Conservation (phyloP, 2,329 filamentous ascomycete species). For the Alternaria longipes region DNA sequence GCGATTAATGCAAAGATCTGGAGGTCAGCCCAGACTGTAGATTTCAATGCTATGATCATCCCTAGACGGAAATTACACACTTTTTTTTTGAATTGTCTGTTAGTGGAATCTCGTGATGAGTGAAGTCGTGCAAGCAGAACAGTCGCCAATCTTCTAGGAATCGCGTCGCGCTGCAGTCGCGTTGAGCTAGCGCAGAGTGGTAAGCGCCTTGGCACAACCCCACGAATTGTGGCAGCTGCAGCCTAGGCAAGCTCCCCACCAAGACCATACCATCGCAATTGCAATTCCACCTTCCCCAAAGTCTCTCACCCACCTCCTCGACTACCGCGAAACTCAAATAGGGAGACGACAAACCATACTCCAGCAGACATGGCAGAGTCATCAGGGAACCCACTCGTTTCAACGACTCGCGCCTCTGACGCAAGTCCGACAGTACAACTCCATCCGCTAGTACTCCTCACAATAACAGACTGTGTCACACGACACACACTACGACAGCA, state of each 20-base stretch:
- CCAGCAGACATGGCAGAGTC: constrained; percentile 46
- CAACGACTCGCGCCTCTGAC: constrained; percentile 64
- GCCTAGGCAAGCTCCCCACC: constrained; percentile 24
- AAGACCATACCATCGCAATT: constrained; percentile 11
- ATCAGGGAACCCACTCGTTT: constrained; percentile 55
- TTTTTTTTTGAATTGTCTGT: not conserved
- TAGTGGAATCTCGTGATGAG: not conserved
- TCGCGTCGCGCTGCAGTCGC: constrained; percentile 16
- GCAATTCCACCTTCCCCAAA: constrained; percentile 1
- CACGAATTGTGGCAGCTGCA: constrained; percentile 20
- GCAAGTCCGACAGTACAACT: constrained; percentile 81
- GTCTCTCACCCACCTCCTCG: not conserved
- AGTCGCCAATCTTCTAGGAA: not conserved
- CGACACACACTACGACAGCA: constrained; percentile 83
- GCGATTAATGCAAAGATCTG: not conserved
- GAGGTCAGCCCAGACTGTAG: not conserved
- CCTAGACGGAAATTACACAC: not conserved
- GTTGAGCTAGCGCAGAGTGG: constrained; percentile 1
- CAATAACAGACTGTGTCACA: constrained; percentile 95
- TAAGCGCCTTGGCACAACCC: constrained; percentile 19
- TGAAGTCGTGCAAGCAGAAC: not conserved
- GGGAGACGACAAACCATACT: not conserved
- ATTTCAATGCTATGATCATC: not conserved
- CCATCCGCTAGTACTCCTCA: constrained; percentile 93
- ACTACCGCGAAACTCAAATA: not conserved